phyloP scores from a whole-genome alignment of 2,329 filamentous ascomycete genomes.

The Colletotrichum orbiculare region DNA sequence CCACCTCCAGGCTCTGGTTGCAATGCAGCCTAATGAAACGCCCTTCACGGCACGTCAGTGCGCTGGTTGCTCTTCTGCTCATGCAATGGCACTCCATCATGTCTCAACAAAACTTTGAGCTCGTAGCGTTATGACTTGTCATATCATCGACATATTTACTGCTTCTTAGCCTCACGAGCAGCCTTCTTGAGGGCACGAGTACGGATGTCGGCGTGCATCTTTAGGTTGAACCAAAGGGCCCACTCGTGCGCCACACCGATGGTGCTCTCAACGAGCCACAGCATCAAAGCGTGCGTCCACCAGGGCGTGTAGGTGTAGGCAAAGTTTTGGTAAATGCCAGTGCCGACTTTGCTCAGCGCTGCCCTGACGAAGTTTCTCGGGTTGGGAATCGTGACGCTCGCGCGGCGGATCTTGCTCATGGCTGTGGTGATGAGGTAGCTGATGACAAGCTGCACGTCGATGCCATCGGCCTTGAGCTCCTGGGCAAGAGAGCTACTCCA shows the following conservation, averaged over 20 bases:
- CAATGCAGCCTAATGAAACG: too few species aligned
- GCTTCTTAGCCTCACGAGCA: constrained; percentile 82
- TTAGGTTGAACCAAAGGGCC: constrained; percentile 62
- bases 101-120: too few species aligned
- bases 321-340: constrained; percentile 81
- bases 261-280: constrained; percentile 78
- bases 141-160: constrained; percentile 4
- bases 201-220: constrained; percentile 86
- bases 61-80: too few species aligned
- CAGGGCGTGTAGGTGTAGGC: constrained; percentile 90
- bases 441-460: constrained; percentile 91
- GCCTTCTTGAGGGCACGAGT: constrained; percentile 85
- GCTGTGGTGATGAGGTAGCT: constrained; percentile 94
- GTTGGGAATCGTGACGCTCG: constrained; percentile 81
- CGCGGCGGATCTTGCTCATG: constrained; percentile 94
- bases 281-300: constrained; percentile 91
- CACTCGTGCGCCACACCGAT: constrained; percentile 61
- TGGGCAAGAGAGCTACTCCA: constrained; percentile 90
- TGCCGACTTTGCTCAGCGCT: constrained; percentile 83
- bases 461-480: constrained; percentile 82
- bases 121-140: too few species aligned
- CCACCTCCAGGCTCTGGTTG: too few species aligned
- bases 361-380: constrained; percentile 85
- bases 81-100: too few species aligned
- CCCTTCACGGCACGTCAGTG: too few species aligned